phyloP scores from a whole-genome alignment of 495 filamentous ascomycete species.

The Penicillium simplicissimum region DNA sequence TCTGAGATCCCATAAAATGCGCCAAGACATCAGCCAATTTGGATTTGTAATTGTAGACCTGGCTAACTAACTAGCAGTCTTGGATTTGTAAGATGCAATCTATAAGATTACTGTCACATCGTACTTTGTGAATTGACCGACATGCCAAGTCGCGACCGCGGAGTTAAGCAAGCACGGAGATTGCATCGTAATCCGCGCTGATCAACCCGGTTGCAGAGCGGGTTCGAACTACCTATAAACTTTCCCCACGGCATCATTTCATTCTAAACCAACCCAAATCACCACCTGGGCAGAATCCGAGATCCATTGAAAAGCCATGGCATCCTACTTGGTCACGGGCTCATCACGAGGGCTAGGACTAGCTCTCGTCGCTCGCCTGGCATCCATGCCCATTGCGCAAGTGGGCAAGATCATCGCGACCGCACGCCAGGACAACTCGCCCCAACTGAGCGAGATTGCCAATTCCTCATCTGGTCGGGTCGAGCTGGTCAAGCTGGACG shows the following conservation, averaged over 20 bases:
- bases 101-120: background rate
- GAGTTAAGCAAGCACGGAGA: constrained; percentile 12
- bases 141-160: background rate
- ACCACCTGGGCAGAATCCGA: no score
- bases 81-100: background rate
- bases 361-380: constrained; percentile 43
- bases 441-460: constrained; percentile 28
- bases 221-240: background rate
- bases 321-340: constrained; percentile 38
- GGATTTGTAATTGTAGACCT: background rate
- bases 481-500: constrained; percentile 47
- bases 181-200: background rate
- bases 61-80: background rate
- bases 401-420: constrained; percentile 41
- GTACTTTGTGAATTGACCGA: background rate
- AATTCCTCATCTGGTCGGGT: constrained; percentile 33
- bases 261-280: no score
- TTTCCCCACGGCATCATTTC: background rate
- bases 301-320: constrained; percentile 19
- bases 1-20: background rate
- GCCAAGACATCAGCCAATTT: background rate
- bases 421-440: constrained; percentile 31
- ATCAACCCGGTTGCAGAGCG: background rate
- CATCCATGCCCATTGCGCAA: constrained; percentile 31
- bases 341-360: constrained; percentile 56